Base-by-base conservation (phyloP, 2,329 filamentous ascomycete genomes). In the Scedosporium minutisporum region DNA sequence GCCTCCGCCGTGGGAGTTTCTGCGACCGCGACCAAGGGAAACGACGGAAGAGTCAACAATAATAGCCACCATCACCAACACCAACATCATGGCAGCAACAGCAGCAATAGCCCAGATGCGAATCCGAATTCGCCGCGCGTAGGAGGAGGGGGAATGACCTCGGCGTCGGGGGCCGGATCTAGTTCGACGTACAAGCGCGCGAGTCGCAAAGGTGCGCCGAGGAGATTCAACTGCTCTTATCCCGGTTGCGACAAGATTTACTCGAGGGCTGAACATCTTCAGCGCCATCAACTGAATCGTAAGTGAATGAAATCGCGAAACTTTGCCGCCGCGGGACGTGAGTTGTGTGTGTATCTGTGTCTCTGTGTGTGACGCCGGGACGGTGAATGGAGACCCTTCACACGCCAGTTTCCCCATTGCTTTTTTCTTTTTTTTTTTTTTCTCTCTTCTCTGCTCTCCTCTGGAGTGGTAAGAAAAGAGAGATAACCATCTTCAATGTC, bases 271-370 rank as follows among this genome's bases (percentile, higher is more conserved):
- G 90, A 93, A 73, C 90, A 93, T 75, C 80, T 93, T 63, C 90
- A 92, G 74, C 80, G 90, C 59, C 90, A 93, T 74, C 88, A 93
- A 76, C 73, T 93, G 70, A 93, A 93, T 71, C 90, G 89, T 92
- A 80, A 74, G 86, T 79, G 38, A 65, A 61, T 33, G 29, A 10
- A 33, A 33, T 3, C 7, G 29, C 6, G 29, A 33, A 7, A 1
- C 29, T 10, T 38, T 10, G 10, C 10, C 33, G 3, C 9, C 33
- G 4, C 33, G 9, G 12, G 33, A 38, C 4, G 12, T 38, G 9
- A 10, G 9, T 38, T 38, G 33, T 38, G 29, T 38, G 33, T 12
- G 33, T 4, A 12, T 10, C 3, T 38, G 5, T 14, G 33, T 38
- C 10, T 12, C 33, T 38, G 33, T 38, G 33, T 14, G 33, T 33